Percentiles rank a stretch among this genome's conserved stretches.
These are phyloP conservation scores for Cryptococcus neoformans DNA, from an alignment of 1,284 basidiomycete genomes.

Conservation along the genomic window DNA sequence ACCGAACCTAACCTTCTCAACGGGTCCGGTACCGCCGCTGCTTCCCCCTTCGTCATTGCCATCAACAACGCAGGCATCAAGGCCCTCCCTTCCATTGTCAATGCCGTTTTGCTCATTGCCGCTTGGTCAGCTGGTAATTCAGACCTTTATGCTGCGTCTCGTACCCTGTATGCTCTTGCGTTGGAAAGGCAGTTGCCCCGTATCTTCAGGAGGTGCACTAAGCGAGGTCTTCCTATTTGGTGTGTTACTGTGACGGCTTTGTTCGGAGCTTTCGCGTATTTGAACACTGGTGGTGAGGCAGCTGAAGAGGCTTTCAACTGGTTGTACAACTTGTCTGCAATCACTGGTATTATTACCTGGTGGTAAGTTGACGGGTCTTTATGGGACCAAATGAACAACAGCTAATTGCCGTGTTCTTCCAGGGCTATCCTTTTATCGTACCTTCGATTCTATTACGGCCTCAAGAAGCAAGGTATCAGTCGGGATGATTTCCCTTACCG, in stretches of 20 bases:
- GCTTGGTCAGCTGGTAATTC: slow-evolving; percentile 29
- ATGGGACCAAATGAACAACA: not conserved
- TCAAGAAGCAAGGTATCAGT: slow-evolving; percentile 58
- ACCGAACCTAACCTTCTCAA: slow-evolving; percentile 61
- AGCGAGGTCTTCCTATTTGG: slow-evolving; percentile 64
- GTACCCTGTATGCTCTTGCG: slow-evolving; percentile 51
- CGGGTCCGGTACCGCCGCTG: slow-evolving; percentile 53
- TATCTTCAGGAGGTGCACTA: slow-evolving; percentile 59
- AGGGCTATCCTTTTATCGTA: slow-evolving; percentile 66
- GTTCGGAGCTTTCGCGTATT: slow-evolving; percentile 57
- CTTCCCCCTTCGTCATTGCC: slow-evolving; percentile 67
- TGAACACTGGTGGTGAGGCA: slow-evolving; percentile 45
- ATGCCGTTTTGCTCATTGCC: slow-evolving; percentile 36
- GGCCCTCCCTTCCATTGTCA: slow-evolving; percentile 59
- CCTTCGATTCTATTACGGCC: slow-evolving; percentile 65
- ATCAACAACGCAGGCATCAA: slow-evolving; percentile 63
- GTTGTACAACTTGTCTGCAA: slow-evolving; percentile 64
- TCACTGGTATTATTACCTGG: slow-evolving; percentile 68
- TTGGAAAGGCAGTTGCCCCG: slow-evolving; percentile 50
- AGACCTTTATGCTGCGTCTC: slow-evolving; percentile 27
- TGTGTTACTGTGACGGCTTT: slow-evolving; percentile 56
- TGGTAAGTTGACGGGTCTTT: slow-evolving; percentile 21
- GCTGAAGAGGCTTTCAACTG: slow-evolving; percentile 52
- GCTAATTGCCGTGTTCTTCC: slow-evolving; percentile 17
- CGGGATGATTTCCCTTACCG: slow-evolving; percentile 57